Evolutionary conservation across 495 filamentous ascomycete species (phyloP), one percentile per base, ranked within the genome.

Genomic region (Collariella sp.): DNA sequence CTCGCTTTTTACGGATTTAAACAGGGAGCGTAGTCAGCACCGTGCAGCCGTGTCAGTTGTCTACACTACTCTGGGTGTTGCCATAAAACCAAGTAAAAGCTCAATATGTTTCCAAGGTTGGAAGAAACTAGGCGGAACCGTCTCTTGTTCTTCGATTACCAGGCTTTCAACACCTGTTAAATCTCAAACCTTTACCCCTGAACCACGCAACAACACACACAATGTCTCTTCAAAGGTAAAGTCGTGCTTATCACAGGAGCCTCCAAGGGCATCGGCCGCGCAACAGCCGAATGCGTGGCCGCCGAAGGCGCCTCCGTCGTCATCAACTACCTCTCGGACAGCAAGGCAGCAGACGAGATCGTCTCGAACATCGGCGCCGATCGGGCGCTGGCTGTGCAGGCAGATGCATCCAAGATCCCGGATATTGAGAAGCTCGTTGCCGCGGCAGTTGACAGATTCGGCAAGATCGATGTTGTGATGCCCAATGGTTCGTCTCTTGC

Each of bases 241-340:
- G 74, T 84, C 50, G 75, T 78, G 48, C 58, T 87, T 44, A 74
- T 88, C 59, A 87, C 85, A 29, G 84, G 85, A 50, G 80, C 72
- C 50, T 81, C 80, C 20, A 83, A 80, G 62, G 85, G 84, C 42
- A 87, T 88, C 38, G 85, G 85, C 54, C 75, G 69, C 48, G 77
- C 84, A 49, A 74, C 75, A 4, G 76, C 80, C 29, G 69, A 79
- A 26, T 71, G 71, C 4, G 72, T 85, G 35, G 77, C 77, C 15
- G 59, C 67, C 24, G 68, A 77, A n/a, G 83, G 83, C 43, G 84
- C 82, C 47, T 80, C 74, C 35, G 72, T 87, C 31, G 76, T 83
- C 24, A 75, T 86, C 68, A 85, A 82, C 67, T 87, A 85, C 68
- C 69, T 72, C 40, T 75, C 71, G 29, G 73, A 82, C 62, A 60